Evolutionary conservation across 805 yeast genomes (phyloP).

Genomic region (Monosporozyma aerobia): DNA sequence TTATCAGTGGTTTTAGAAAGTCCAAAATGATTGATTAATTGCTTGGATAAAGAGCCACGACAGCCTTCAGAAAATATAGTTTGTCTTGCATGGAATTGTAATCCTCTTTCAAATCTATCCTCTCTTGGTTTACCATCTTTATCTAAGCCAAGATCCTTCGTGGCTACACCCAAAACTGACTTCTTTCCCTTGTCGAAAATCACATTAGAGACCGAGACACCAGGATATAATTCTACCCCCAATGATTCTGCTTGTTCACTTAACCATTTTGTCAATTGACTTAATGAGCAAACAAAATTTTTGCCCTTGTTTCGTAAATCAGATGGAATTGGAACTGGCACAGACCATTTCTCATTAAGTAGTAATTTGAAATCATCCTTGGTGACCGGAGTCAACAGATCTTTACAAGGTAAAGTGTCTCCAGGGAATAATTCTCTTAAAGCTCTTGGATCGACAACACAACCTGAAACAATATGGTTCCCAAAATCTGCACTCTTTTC

Average conservation of each 20-base stretch:
- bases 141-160: slow-evolving; percentile 83
- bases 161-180: slow-evolving; percentile 76
- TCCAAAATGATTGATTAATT: slow-evolving; percentile 57
- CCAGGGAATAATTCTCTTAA: slow-evolving; percentile 68
- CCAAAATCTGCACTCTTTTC: slow-evolving; percentile 95
- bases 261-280: slow-evolving; percentile 70
- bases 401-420: slow-evolving; percentile 67
- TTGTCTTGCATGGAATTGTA: slow-evolving; percentile 89
- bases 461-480: slow-evolving; percentile 86
- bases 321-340: slow-evolving; percentile 88
- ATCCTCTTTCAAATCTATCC: slow-evolving; percentile 87
- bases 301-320: slow-evolving; percentile 73
- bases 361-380: slow-evolving; percentile 66
- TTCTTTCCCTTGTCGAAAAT: slow-evolving; percentile 37
- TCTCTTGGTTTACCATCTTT: slow-evolving; percentile 62
- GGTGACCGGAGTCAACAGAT: slow-evolving; percentile 64
- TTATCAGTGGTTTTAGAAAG: slow-evolving; percentile 49
- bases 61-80: slow-evolving; percentile 97
- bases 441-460: slow-evolving; percentile 86
- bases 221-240: slow-evolving; percentile 91
- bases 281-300: slow-evolving; percentile 78
- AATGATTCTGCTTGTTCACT: slow-evolving; percentile 85
- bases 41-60: slow-evolving; percentile 85
- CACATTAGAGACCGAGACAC: slow-evolving; percentile 76
- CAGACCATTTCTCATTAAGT: slow-evolving; percentile 42